phyloP scores from a whole-genome alignment of 225 moss, liverwort and hornwort species.

The Thuidium tamariscinum region DNA sequence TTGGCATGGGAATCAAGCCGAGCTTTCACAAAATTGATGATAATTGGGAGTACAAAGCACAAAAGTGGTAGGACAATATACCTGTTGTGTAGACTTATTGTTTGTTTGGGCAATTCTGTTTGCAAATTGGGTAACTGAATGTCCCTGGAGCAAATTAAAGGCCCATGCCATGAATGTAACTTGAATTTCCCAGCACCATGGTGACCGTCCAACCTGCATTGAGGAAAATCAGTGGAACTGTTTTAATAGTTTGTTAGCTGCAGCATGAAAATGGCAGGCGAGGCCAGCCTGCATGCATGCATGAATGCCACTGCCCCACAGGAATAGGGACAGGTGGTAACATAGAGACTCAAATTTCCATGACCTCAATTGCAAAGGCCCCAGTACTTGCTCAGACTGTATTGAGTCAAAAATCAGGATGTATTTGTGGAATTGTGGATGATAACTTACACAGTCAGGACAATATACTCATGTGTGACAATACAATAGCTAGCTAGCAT shows the following conservation, averaged over 20 bases:
- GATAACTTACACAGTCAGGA: neutral
- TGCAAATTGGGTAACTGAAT: too few relatives aligned
- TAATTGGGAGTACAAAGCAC: neutral
- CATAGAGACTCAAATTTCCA: neutral
- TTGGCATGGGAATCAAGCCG: accelerated
- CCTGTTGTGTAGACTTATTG: neutral
- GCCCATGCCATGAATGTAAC: neutral
- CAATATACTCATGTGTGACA: neutral
- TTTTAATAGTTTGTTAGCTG: neutral
- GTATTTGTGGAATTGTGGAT: neutral
- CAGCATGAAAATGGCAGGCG: neutral
- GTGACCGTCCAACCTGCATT: neutral
- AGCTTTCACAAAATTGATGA: neutral
- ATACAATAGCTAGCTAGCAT: neutral
- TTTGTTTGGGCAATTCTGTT: neutral
- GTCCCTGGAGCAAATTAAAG: neutral
- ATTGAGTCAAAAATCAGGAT: neutral
- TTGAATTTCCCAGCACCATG: neutral
- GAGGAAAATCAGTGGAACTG: neutral
- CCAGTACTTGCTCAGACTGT: neutral
- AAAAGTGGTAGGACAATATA: neutral
- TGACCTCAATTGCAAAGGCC: neutral
- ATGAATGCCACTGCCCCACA: neutral
- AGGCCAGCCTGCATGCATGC: too few relatives aligned
- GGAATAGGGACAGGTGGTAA: too few relatives aligned